A percentile compares a stretch with the other conserved stretches of the same genome.
Evolutionary conservation across 2,329 filamentous ascomycete species (phyloP).

Genomic region (Bipolaris cookei): DNA sequence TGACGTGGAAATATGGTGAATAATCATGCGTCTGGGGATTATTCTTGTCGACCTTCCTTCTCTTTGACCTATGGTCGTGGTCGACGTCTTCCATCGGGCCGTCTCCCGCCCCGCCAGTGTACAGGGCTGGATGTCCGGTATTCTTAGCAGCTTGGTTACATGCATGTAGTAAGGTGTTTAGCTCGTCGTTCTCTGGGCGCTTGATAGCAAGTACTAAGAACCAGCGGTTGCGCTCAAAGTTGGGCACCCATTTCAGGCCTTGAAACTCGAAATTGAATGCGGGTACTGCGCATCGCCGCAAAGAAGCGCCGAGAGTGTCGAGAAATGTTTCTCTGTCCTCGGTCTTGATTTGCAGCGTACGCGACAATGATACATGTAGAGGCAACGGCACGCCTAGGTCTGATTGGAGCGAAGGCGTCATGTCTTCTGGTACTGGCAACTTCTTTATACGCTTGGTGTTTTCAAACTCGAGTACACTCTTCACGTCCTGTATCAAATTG

Average conservation of each 20-base stretch:
- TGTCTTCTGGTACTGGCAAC: slow-evolving; percentile 44
- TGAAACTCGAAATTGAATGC: slow-evolving; percentile 57
- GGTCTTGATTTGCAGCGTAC: slow-evolving; percentile 76
- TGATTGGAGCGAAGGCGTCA: slow-evolving; percentile 75
- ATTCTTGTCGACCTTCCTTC: slow-evolving; percentile 18
- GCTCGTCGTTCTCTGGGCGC: slow-evolving; percentile 42
- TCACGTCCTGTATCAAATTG: slow-evolving; percentile 39
- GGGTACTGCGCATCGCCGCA: slow-evolving; percentile 55
- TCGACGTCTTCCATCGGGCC: slow-evolving; percentile 35
- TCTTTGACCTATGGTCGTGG: slow-evolving; percentile 19
- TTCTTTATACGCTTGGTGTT: slow-evolving; percentile 31
- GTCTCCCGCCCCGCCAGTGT: slow-evolving; percentile 54
- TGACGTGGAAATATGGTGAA: slow-evolving; percentile 78
- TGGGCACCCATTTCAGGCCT: slow-evolving; percentile 68
- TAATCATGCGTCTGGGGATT: slow-evolving; percentile 25
- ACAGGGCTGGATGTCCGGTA: slow-evolving; percentile 74
- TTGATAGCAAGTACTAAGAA: slow-evolving; percentile 79
- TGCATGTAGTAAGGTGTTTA: slow-evolving; percentile 63
- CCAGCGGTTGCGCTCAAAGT: slow-evolving; percentile 72
- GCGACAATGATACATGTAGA: slow-evolving; percentile 88
- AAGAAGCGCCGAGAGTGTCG: slow-evolving; percentile 57
- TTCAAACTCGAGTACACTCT: slow-evolving; percentile 22
- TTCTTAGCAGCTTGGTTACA: slow-evolving; percentile 68
- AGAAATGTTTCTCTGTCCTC: slow-evolving; percentile 74
- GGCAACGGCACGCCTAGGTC: slow-evolving; percentile 79